Base-by-base conservation (phyloP, 2,329 filamentous ascomycete genomes). In the Didymella glomerata region DNA sequence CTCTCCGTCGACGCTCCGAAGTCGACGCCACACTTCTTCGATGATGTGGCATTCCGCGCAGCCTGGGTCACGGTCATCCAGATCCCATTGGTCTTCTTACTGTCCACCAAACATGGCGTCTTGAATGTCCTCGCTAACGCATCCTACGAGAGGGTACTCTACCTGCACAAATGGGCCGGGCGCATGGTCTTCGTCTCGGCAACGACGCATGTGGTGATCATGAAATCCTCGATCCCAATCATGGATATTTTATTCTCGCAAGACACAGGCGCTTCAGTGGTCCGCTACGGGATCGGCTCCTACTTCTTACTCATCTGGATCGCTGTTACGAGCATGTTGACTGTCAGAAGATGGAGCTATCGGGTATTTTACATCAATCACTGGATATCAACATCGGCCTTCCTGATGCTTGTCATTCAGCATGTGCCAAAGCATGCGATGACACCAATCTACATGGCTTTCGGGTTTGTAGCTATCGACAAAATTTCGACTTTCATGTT, bases 41-140 rank as follows among this genome's bases (percentile, higher is more conserved):
- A 73, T 46, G 68, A 74, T 53, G 62, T 74, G 16, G 69, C 68
- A 8, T 73, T 73, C 36, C 67, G 72, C 22, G 70, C 69, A 4
- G 72, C 69, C 11, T 74, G 72, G 72, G 52, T 72, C 20, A 69
- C 70, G 2, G 32, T 74, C 2, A 64, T 67, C 2, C 72, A 74
- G 42, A 57, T 74, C 3, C 70, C 72, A 0, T 49, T 74, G 0
- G 62, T 70, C 27, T 71, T 68, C 41, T 57, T 74, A 24, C 62
- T 74, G 1, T 67, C 70, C 1, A 66, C 67, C 0, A 73, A 73
- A 46, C 57, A 62, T 27, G 70, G 71, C 6, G 66, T 66, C 0
- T 41, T 73, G 16, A 68, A 68, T 22, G 22, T 68, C 20, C 24
- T 74, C 2, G 60, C 63, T 4, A 53, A 50, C 3, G 10, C 70